phyloP scores from a whole-genome alignment of 371 early-diverging fungal species.

The Coemansia sp. region DNA sequence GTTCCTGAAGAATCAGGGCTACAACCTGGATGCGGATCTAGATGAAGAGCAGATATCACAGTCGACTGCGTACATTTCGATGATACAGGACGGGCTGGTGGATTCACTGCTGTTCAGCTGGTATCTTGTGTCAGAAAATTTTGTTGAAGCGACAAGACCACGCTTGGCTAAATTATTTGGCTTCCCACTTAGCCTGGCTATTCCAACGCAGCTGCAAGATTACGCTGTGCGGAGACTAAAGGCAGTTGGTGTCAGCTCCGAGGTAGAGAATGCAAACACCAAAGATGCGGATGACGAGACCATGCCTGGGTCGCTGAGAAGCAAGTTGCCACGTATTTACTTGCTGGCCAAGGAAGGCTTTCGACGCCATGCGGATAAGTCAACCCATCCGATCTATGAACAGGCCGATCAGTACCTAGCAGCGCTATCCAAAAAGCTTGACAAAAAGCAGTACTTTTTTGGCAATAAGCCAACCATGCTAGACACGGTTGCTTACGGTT shows the following conservation, averaged over 20 bases:
- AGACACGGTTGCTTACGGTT: constrained; percentile 71
- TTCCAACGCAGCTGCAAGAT: constrained; percentile 63
- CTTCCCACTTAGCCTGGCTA: constrained; percentile 62
- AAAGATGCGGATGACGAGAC: not conserved
- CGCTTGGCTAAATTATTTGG: constrained; percentile 63
- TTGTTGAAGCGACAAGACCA: constrained; percentile 63
- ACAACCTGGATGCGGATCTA: constrained; percentile 29
- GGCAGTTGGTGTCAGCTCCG: constrained; percentile 8
- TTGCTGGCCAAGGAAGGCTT: constrained; percentile 44
- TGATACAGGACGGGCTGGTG: constrained; percentile 37
- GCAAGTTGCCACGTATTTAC: constrained; percentile 39
- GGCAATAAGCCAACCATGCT: constrained; percentile 65
- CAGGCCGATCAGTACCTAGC: constrained; percentile 59
- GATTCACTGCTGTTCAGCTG: constrained; percentile 59
- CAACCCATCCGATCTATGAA: constrained; percentile 50
- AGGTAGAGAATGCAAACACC: too few species aligned
- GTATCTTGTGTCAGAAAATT: constrained; percentile 72
- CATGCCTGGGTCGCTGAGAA: constrained; percentile 1
- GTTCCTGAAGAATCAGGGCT: constrained; percentile 41
- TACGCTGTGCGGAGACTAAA: constrained; percentile 58
- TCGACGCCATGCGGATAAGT: constrained; percentile 50
- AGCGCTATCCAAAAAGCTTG: constrained; percentile 60
- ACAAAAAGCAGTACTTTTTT: constrained; percentile 66
- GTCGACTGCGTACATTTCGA: constrained; percentile 39
- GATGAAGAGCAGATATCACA: constrained; percentile 37